Percentiles rank a stretch among this genome's conserved stretches.
phyloP scores from a whole-genome alignment of 805 yeast genomes.

The Suhomyces sp. region DNA sequence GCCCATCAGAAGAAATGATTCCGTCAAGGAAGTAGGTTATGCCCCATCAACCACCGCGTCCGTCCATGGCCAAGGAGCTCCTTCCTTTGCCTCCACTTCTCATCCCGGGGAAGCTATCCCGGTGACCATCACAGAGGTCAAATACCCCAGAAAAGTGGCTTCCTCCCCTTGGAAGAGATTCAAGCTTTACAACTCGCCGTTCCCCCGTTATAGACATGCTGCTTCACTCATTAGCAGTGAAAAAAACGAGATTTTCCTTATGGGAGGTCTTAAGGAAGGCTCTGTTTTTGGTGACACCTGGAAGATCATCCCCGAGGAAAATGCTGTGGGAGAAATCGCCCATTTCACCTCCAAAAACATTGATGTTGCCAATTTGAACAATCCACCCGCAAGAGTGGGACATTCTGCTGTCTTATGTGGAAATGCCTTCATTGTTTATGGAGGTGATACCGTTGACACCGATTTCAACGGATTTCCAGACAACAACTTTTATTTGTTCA shows the following conservation, averaged over 20 bases:
- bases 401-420: constrained; percentile 92
- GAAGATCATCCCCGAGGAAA: constrained; percentile 62
- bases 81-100: not conserved
- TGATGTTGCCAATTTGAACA: constrained; percentile 61
- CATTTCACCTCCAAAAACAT: constrained; percentile 31
- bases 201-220: constrained; percentile 93
- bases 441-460: constrained; percentile 91
- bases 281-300: constrained; percentile 95
- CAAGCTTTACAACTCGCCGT: constrained; percentile 72
- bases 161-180: constrained; percentile 62
- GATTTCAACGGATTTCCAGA: constrained; percentile 77
- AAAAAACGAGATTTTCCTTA: constrained; percentile 76
- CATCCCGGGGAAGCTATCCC: not conserved
- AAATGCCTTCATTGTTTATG: constrained; percentile 91
- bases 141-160: not conserved
- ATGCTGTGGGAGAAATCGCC: constrained; percentile 20
- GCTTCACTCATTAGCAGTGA: constrained; percentile 75
- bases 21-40: constrained; percentile 1
- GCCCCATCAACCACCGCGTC: constrained; percentile 1
- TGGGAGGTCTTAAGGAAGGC: constrained; percentile 94
- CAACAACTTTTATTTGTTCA: constrained; percentile 86
- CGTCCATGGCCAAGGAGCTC: constrained; percentile 4
- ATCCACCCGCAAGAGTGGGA: constrained; percentile 96
- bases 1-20: constrained; percentile 5
- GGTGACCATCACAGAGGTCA: not conserved